Conservation (phyloP, 1,284 basidiomycete genomes). For the Cystobasidiaceae sp. region DNA sequence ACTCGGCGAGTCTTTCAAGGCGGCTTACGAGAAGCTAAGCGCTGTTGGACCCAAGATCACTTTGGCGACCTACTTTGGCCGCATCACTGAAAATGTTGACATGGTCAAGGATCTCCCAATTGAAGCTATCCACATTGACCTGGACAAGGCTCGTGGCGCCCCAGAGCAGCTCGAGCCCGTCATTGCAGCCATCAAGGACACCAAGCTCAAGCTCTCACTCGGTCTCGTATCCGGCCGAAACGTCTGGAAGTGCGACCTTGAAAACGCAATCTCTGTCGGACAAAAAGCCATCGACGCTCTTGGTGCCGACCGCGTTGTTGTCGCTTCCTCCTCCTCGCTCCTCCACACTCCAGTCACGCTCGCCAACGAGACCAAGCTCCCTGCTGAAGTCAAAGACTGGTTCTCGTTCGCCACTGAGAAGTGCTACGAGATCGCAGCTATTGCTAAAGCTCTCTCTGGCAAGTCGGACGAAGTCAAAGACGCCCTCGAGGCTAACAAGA, state of each 20-base stretch:
- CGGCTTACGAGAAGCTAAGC: conserved; percentile 75
- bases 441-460: conserved; percentile 75
- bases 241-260: conserved; percentile 99
- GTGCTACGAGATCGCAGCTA: conserved; percentile 79
- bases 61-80: conserved; percentile 93
- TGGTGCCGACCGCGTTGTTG: conserved; percentile 79
- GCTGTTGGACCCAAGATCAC: conserved; percentile 79
- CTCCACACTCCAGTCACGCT: conserved; percentile 97
- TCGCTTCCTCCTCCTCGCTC: conserved; percentile 95
- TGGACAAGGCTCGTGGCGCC: conserved; percentile 66
- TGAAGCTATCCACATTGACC: conserved; percentile 91
- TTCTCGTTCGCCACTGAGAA: conserved; percentile 99
- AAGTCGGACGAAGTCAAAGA: conserved; percentile 64
- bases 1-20: conserved; percentile 74
- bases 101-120: conserved; percentile 90
- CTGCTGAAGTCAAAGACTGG: conserved; percentile 89
- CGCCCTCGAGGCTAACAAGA: conserved; percentile 79
- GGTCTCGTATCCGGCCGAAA: conserved; percentile 98
- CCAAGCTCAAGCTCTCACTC: conserved; percentile 77
- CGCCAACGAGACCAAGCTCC: conserved; percentile 87
- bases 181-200: conserved; percentile 74
- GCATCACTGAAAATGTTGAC: conserved; percentile 85
- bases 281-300: conserved; percentile 79
- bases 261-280: conserved; percentile 71
- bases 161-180: conserved; percentile 83